Evolutionary conservation across 768 basidiomycete genomes (phyloP).

Genomic region (Boletus subparvulus): DNA sequence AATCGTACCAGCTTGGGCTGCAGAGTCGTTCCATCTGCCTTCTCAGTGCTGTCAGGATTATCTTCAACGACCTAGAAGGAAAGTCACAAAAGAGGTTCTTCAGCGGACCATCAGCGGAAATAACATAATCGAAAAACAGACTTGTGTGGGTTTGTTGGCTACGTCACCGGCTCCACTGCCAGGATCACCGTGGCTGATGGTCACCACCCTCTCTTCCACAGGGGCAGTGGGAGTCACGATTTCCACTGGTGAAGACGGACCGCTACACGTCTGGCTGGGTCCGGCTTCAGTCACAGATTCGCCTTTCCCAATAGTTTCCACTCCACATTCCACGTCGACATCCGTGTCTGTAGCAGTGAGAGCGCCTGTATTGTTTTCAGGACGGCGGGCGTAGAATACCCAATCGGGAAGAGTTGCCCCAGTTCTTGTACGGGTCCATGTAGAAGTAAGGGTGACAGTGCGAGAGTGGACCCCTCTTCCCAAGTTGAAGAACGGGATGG

Average conservation of each 20-base stretch:
- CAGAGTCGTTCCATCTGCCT: neutral
- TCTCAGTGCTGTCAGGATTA: neutral
- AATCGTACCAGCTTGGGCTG: conserved; percentile 33
- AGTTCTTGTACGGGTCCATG: conserved; percentile 39
- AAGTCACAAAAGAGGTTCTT: conserved; percentile 7
- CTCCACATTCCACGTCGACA: conserved; percentile 25
- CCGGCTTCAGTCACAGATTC: neutral
- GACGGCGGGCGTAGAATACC: conserved; percentile 38
- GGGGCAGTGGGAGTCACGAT: neutral
- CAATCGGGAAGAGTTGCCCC: conserved; percentile 42
- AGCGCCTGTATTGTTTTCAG: neutral
- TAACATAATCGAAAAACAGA: conserved; percentile 16
- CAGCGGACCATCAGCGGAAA: conserved; percentile 8
- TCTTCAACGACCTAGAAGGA: conserved; percentile 11
- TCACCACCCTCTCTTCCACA: neutral
- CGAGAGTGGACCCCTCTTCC: conserved; percentile 47
- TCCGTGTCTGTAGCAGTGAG: neutral
- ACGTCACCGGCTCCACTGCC: neutral
- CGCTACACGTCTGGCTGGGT: neutral
- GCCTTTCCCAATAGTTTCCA: neutral
- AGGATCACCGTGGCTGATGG: neutral
- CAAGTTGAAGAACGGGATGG: conserved; percentile 65
- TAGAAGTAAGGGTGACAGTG: conserved; percentile 45
- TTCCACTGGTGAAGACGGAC: neutral
- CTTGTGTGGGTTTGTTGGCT: conserved; percentile 10